Conservation (phyloP, 371 early-diverging fungal species). For the Actinomortierella wolfii region DNA sequence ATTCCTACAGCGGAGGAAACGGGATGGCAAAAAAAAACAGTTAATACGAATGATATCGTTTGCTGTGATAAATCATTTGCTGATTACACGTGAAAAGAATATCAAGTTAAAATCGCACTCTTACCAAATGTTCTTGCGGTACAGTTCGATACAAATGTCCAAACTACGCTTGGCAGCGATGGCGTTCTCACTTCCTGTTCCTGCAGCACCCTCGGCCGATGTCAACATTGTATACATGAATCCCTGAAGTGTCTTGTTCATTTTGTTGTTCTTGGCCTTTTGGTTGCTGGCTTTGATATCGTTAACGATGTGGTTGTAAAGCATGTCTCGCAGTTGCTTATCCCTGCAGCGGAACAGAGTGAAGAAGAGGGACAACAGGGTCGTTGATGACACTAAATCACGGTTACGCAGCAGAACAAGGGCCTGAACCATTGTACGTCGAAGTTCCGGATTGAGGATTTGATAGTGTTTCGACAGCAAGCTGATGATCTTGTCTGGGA, state of each 20-base stretch:
- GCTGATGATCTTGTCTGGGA: constrained; percentile 82
- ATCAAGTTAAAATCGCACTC: constrained; percentile 8
- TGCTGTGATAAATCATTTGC: too few relatives aligned
- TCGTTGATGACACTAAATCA: constrained; percentile 60
- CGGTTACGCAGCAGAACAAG: constrained; percentile 90
- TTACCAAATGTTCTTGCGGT: constrained; percentile 92
- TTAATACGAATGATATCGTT: too few relatives aligned
- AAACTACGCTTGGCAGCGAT: constrained; percentile 93
- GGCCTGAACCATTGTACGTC: constrained; percentile 88
- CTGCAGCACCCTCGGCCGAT: constrained; percentile 53
- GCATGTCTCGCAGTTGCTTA: constrained; percentile 83
- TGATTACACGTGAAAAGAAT: too few relatives aligned
- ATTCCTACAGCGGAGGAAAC: constrained; percentile 53
- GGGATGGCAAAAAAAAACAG: constrained; percentile 7
- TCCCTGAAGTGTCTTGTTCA: constrained; percentile 94
- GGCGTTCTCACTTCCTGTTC: constrained; percentile 70
- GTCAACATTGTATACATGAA: constrained; percentile 94
- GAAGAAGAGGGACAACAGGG: constrained; percentile 90
- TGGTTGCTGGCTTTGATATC: constrained; percentile 93
- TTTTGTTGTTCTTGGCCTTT: constrained; percentile 92
- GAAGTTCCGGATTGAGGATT: constrained; percentile 79
- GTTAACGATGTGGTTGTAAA: constrained; percentile 91
- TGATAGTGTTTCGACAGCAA: constrained; percentile 79
- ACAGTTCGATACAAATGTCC: constrained; percentile 94
- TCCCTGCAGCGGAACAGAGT: constrained; percentile 92